Percentiles rank a stretch among this genome's conserved stretches.
Evolutionary conservation across 2,329 filamentous ascomycete species (phyloP).

Genomic region (Fonsecaea nubica): DNA sequence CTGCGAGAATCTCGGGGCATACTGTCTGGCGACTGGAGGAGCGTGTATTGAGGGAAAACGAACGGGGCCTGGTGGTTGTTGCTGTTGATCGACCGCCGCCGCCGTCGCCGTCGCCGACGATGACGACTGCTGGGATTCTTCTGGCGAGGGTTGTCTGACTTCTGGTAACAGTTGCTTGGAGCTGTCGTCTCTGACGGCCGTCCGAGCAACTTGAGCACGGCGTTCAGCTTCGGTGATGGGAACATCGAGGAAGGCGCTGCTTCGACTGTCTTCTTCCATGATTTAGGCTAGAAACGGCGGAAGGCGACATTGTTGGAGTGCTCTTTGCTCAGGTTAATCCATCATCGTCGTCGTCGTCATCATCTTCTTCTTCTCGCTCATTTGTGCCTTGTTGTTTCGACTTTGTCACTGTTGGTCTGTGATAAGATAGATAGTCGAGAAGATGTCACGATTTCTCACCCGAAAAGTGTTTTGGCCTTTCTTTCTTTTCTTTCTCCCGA

Average conservation of each 20-base stretch:
- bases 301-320: conserved; percentile 28
- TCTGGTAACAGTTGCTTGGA: conserved; percentile 31
- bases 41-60: conserved; percentile 35
- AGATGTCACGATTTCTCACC: background rate
- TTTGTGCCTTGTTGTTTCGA: background rate
- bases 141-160: conserved; percentile 16
- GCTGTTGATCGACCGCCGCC: background rate
- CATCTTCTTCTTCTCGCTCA: no score
- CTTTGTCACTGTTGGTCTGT: background rate
- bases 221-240: conserved; percentile 37
- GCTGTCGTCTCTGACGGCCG: conserved; percentile 21
- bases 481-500: no score
- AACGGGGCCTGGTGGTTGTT: conserved; percentile 15
- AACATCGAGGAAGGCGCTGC: conserved; percentile 30
- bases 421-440: background rate
- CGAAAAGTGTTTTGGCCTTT: background rate
- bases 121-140: conserved; percentile 6
- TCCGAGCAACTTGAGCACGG: conserved; percentile 25
- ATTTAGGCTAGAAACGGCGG: conserved; percentile 6
- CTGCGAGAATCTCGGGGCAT: conserved; percentile 17
- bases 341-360: conserved; percentile 6
- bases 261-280: conserved; percentile 35
- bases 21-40: conserved; percentile 10
- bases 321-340: conserved; percentile 15
- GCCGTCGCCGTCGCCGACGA: background rate